Conservation (phyloP, 116 monocot genomes). For the Thalassia testudinum region DNA sequence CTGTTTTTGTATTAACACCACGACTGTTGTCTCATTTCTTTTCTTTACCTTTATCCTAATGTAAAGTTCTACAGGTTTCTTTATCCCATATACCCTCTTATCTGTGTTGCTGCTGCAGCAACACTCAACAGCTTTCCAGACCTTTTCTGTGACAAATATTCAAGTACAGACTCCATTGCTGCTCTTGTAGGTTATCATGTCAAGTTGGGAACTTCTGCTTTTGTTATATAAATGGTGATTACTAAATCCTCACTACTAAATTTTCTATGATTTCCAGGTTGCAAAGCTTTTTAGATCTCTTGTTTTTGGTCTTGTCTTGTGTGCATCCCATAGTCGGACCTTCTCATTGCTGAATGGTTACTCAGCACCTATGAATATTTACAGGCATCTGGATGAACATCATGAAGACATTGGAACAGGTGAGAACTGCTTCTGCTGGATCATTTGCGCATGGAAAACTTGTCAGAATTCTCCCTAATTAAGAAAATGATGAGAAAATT, state of each 20-base stretch:
- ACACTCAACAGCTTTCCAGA: conserved; percentile 84
- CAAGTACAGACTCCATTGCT: conserved; percentile 41
- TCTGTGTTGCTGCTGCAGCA: conserved; percentile 88
- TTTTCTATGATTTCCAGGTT: conserved; percentile 25
- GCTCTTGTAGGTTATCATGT: conserved; percentile 38
- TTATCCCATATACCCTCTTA: conserved; percentile 96
- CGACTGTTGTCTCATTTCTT: too few relatives aligned
- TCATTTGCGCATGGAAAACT: too few relatives aligned
- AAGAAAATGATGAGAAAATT: too few relatives aligned
- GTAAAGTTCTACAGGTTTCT: conserved; percentile 53
- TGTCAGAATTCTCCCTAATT: too few relatives aligned
- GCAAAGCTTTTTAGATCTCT: conserved; percentile 62
- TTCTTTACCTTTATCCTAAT: too few relatives aligned
- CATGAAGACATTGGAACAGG: conserved; percentile 69
- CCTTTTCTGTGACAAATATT: conserved; percentile 68
- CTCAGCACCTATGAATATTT: conserved; percentile 75
- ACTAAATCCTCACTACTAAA: not conserved
- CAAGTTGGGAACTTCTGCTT: not conserved
- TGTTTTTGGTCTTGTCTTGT: conserved; percentile 75
- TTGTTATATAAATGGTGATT: not conserved
- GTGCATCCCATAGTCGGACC: conserved; percentile 88
- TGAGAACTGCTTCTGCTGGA: conserved; percentile 11
- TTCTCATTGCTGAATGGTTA: conserved; percentile 94
- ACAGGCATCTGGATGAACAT: conserved; percentile 75
- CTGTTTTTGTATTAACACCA: too few relatives aligned